Evolutionary conservation across 495 filamentous ascomycete species (phyloP), one percentile per base, ranked within the genome.

Genomic region (Tuber magnatum): DNA sequence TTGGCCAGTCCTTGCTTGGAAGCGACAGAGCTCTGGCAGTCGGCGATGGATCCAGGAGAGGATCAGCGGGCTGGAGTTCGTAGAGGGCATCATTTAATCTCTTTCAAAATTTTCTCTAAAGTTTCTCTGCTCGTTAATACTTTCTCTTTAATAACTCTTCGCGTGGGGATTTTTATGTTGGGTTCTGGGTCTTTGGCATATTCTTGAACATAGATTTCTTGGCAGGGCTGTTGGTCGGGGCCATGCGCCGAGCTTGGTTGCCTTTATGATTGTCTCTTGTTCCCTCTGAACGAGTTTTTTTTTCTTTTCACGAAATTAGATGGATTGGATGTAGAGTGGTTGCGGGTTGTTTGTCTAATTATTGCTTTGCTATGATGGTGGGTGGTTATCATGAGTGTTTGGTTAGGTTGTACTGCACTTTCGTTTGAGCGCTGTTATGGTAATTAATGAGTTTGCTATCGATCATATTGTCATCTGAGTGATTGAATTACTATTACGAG

Each of bases 1-100:
- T 39, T 82, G 81, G 81, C 80, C 80, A 41, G 75, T 78, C 16
- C 68, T 82, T 46, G 74, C 73, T 22, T 82, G 80, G 80, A 82
- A 74, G 46, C 70, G 80, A 39, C 79, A 81, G 61, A 74, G 41
- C 22, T n/a, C 38, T 39, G 80, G 80, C 22, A 71, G 40, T 40
- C 75, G 75, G 61, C 74, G 71, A 39, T 82, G 80, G 80, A 72
- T 48, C 1, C 80, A 82, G 38, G 77, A 82, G 61, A 68, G 80
- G 38, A 69, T 81, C 16, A 80, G 77, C 35, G 80, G 80, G 1
- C 72, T 75, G 75, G 80, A 82, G 73, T 81, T 80, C 75, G 77
- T 82, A 35, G 41, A 79, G 51, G 76, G 77, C 46, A 79, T 72
- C 40, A 39, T 79, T 51, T 79, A 79, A 39, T 74, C 69, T 68